phyloP scores from a whole-genome alignment of 306 rosid genomes.

The Sicyos baderoa region DNA sequence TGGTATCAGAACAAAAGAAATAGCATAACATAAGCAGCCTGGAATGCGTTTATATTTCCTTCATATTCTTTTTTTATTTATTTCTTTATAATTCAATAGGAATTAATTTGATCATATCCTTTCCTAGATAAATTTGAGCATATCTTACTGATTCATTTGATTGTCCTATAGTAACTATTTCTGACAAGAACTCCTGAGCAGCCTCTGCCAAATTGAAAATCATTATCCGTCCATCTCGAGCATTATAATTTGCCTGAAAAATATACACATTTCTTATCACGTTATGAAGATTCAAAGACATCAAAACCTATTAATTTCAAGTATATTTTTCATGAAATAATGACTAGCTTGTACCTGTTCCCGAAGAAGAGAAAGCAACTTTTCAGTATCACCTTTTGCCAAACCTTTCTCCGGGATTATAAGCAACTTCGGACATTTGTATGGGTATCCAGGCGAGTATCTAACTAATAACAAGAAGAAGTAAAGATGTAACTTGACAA shows the following conservation, averaged over 20 bases:
- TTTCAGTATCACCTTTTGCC: conserved; percentile 48
- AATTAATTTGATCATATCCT: conserved; percentile 19
- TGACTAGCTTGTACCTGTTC: conserved; percentile 54
- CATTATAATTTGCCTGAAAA: conserved; percentile 68
- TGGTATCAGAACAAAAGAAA: no score
- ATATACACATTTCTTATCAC: conserved; percentile 6
- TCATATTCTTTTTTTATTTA: no score
- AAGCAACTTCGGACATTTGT: conserved; percentile 82
- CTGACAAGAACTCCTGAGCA: conserved; percentile 89
- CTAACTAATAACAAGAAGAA: conserved; percentile 28
- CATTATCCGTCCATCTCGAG: conserved; percentile 93
- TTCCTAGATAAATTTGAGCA: not conserved
- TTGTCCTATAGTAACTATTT: conserved; percentile 54
- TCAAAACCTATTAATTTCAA: conserved; percentile 7
- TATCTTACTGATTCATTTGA: conserved; percentile 47
- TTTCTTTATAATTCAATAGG: not conserved
- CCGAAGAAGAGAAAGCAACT: conserved; percentile 58
- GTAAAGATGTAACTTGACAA: conserved; percentile 17
- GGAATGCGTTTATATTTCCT: no score
- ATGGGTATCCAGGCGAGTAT: conserved; percentile 88
- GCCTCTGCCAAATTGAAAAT: conserved; percentile 93
- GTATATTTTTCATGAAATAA: conserved; percentile 5
- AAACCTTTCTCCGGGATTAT: conserved; percentile 67
- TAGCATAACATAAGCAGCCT: no score
- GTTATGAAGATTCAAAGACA: not conserved